Evolutionary conservation across 176 grass and related monocot genomes (phyloP).

Genomic region (Carex kokanica): DNA sequence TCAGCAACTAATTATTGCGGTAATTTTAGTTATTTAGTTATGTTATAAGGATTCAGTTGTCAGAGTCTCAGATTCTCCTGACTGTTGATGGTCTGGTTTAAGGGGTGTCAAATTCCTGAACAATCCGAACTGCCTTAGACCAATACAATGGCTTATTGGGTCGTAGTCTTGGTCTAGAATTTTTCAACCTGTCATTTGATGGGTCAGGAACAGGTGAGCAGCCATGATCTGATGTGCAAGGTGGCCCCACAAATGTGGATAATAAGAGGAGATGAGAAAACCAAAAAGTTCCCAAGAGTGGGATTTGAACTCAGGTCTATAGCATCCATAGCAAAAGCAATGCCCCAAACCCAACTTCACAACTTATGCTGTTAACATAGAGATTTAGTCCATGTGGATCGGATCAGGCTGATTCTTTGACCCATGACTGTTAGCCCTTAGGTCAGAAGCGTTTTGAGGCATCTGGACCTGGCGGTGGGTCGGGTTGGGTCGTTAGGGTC

Average conservation of each 20-base stretch:
- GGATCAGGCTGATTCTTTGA: not conserved
- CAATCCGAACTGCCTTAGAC: not conserved
- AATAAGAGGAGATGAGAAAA: not conserved
- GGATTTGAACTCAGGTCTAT: not conserved
- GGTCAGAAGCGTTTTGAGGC: not conserved
- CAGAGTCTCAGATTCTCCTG: not conserved
- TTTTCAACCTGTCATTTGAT: not conserved
- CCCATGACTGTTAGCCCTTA: not conserved
- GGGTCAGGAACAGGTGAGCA: not conserved
- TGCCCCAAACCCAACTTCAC: not conserved
- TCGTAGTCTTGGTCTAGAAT: not conserved
- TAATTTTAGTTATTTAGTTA: conserved; percentile 30
- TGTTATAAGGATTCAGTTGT: not conserved
- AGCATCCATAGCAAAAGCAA: not conserved
- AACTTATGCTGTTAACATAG: not conserved
- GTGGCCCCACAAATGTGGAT: not conserved
- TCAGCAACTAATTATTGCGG: conserved; percentile 99
- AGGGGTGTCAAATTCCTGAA: not conserved
- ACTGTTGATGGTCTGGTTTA: not conserved
- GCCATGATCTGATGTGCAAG: not conserved
- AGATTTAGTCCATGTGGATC: not conserved
- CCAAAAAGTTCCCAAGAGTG: not conserved
- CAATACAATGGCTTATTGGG: not conserved
- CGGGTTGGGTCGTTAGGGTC: not conserved
- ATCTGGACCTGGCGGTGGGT: not conserved